Conservation (phyloP, 2,329 filamentous ascomycete species). For the Beauveria varroae region DNA sequence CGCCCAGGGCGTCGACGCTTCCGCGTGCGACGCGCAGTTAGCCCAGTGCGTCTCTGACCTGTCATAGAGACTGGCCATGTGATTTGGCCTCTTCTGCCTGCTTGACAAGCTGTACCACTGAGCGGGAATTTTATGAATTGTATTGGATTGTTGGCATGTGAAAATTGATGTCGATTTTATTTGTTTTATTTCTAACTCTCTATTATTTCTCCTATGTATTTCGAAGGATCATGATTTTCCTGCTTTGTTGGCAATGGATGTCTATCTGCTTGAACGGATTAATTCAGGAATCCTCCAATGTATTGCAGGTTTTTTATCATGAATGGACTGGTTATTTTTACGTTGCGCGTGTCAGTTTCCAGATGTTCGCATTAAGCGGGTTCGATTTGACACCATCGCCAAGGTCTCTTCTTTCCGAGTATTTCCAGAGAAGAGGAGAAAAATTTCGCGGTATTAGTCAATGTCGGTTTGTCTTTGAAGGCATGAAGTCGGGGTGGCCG, state of each 20-base stretch:
- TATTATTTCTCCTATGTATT: constrained; percentile 5
- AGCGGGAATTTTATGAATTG: background rate
- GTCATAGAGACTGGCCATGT: constrained; percentile 14
- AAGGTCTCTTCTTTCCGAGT: too few species aligned
- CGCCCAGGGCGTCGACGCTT: constrained; percentile 30
- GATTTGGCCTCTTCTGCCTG: background rate
- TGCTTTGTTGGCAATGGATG: background rate
- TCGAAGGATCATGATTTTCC: constrained; percentile 8
- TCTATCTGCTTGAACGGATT: background rate
- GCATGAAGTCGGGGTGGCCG: background rate
- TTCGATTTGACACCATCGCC: background rate
- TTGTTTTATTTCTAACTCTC: constrained; percentile 1
- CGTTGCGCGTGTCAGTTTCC: background rate
- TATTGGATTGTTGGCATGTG: background rate
- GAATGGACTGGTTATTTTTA: constrained; percentile 1
- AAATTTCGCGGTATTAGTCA: background rate
- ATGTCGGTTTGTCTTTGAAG: background rate
- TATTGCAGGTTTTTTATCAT: constrained; percentile 11
- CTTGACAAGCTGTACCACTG: background rate
- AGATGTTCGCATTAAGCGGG: background rate
- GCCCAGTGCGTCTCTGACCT: constrained; percentile 31
- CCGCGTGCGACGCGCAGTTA: constrained; percentile 51
- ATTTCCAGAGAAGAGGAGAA: background rate
- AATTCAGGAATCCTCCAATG: background rate
- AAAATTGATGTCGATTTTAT: background rate